Conservation (phyloP, 495 filamentous ascomycete species). For the Daldinia grandis region DNA sequence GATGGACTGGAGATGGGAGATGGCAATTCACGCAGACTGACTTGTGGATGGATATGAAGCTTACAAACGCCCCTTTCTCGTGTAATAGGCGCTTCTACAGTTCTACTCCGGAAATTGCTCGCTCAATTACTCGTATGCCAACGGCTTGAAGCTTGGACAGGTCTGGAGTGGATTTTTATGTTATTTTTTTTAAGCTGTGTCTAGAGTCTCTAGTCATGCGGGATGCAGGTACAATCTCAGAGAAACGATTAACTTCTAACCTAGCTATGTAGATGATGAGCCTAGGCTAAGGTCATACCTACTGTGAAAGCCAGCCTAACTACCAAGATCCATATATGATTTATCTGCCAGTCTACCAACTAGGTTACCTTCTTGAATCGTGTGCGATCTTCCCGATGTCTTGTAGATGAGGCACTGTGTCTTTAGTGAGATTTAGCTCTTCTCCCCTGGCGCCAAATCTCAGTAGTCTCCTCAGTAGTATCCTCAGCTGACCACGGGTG, state of each 20-base stretch:
- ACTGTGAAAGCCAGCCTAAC: not conserved
- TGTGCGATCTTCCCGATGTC: not conserved
- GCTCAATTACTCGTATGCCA: not conserved
- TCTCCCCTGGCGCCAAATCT: not conserved
- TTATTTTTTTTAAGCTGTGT: not conserved
- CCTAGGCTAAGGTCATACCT: not conserved
- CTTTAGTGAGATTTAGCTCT: not conserved
- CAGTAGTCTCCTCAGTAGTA: not conserved
- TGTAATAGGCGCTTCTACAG: not conserved
- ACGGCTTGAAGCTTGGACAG: not conserved
- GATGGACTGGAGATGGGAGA: not conserved
- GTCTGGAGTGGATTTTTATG: not conserved
- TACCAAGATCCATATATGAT: not conserved
- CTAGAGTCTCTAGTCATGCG: not conserved
- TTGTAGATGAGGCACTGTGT: not conserved
- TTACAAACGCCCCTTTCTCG: not conserved
- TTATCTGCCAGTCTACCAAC: not conserved
- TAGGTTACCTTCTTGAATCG: not conserved
- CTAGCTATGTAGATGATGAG: not conserved
- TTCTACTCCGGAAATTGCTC: no score
- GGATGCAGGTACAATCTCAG: not conserved
- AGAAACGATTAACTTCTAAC: not conserved
- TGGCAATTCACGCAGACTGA: not conserved
- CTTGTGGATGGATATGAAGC: not conserved
- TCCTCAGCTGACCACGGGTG: no score